Base-by-base conservation (phyloP, 1,284 basidiomycete genomes). In the Golubevia sp. region DNA sequence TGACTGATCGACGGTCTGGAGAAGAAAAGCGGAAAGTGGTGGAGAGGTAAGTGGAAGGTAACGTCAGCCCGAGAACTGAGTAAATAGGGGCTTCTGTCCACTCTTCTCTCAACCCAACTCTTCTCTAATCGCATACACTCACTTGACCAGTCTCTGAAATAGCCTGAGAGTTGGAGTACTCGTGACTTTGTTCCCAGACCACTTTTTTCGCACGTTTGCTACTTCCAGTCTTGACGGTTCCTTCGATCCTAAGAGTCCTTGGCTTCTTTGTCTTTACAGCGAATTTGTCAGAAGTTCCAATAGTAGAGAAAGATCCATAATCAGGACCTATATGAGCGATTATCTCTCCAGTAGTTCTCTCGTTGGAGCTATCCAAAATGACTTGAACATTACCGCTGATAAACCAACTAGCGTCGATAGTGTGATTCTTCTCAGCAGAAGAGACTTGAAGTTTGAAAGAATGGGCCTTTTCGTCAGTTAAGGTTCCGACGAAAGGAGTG, bases 321-420 rank as follows among this genome's bases (percentile, higher is more conserved):
- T 38, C 7, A 23, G 27, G 13, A 8, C 54, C 54, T 7, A 34
- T 49, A 25, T 50, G 49, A 24, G 34, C 21, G 13, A 49, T 24
- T 21, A 71, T 5, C 21, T 68, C 21, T 7, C 74, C 74, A 50
- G 55, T 64, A 24, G 74, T 76, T 51, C 69, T 59, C 49, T 63
- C 34, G 7, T 26, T 58, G 11, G 61, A 61, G 4, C 18, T 21
- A 61, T 74, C 72, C 27, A 74, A 27, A 30, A 67, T 63, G 27
- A 83, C 88, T 79, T 91, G 90, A 3, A 92, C 85, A 48, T 88
- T 85, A 2, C 89, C 91, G 6, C 91, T 91, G 49, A 91, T 87
- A 81, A 88, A 91, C 92, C 92, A 93, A 74, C 91, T 91, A 8
- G 67, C 68, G 61, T 90, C 88, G 73, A 90, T 89, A 6, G 86